Base-by-base conservation (phyloP, 768 basidiomycete species). In the Clitopilus passeckerianus region DNA sequence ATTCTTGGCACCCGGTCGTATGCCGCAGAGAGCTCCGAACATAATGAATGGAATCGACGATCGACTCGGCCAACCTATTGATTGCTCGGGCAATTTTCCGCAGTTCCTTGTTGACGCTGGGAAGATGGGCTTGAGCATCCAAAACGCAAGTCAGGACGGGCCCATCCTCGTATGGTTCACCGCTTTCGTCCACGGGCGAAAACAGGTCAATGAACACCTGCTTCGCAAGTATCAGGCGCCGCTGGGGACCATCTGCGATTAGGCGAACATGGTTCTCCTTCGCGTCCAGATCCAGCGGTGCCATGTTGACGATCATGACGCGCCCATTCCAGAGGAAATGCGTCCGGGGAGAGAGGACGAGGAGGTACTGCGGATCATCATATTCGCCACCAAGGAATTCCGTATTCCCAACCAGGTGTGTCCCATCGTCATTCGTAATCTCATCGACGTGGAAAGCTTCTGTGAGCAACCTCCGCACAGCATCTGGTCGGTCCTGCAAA, bases 281-380 rank as follows among this genome's bases (percentile, higher is more conserved):
- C 59, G 91, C 76, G 59, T 90, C 90, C 22, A 96, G 75, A n/a
- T 93, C 89, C 63, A 94, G 77, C 65, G 77, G 86, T 14, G 89
- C 85, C 16, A 95, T 74, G 57, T 85, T 81, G 34, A 93, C 75
- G 66, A 93, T 80, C 73, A 95, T 81, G 53, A 97, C 90, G 34
- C 87, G 78, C 7, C 96, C 96, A 57, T 89, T 90, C 96, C 96
- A 99, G 30, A 94, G 76, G 75, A 97, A 99, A 56, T 86, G 86
- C 10, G 81, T 85, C 22, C 87, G 82, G 22, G 97, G 95, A 20
- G 96, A 92, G 54, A 98, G 74, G 35, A 97, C 72, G 54, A 99
- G 81, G 33, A 99, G 75, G 69, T 98, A 98, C 57, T 85, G 82
- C 15, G 80, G 79, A 27, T 84, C 84, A 23, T 87, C 84, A 41